Evolutionary conservation across 2,329 filamentous ascomycete species (phyloP), one percentile per base, ranked within the genome.

Genomic region (Phialophora verrucosa): DNA sequence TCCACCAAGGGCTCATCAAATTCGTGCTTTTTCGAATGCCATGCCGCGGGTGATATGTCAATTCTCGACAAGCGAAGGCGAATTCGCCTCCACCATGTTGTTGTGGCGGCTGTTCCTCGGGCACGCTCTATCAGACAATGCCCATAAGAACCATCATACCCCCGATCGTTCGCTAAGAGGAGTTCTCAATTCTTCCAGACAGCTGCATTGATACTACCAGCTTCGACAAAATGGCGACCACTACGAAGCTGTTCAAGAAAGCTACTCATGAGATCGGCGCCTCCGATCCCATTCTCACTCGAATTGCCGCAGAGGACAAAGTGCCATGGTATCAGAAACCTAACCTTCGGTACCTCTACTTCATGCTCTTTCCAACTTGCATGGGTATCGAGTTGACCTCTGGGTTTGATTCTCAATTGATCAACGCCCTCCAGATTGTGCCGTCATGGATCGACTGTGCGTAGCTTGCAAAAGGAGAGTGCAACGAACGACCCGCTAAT

Each of bases 321-420:
- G 78, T 78, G 35, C 76, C 76, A 63, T 88, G 85, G 84, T 87
- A 83, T 77, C 81, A 80, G 72, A 89, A 89, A 75, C 84, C 83
- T 0, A 88, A 88, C 69, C 77, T 88, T 47, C 80, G 85, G 61
- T 73, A 73, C 20, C 78, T 88, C 44, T 88, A 89, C 72, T 73
- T 88, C 6, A 76, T 85, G 66, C 80, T 89, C 58, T 84, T 88
- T 65, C 84, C 85, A 25, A 85, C 84, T 51, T 87, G 84, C 74
- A 85, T 88, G 78, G 86, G 86, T 55, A 86, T 88, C 64, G 87
- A 88, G 76, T 85, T 86, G 72, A 87, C 85, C 0, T 86, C 84
- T 3, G 85, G 85, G 0, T 88, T 87, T 70, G 85, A 87, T 71
- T 83, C 81, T 3, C 83, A 80, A 31, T 81, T 84, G 74, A 82